phyloP scores from a whole-genome alignment of 2,329 filamentous ascomycete genomes.

The Trichoderma harzianum region DNA sequence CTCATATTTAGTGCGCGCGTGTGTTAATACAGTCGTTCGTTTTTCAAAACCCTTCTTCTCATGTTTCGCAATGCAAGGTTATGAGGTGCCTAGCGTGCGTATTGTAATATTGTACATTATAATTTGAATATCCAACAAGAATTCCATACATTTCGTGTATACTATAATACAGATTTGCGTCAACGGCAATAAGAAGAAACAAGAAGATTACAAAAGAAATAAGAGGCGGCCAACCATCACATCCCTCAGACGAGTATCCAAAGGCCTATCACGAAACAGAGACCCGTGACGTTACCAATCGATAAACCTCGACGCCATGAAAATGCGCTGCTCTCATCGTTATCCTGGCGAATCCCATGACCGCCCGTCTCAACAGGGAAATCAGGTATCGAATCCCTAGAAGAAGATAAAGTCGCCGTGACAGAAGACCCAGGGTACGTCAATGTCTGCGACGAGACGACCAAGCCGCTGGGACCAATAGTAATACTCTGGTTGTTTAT shows the following conservation, averaged over 20 bases:
- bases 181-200: background rate
- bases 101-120: background rate
- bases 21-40: background rate
- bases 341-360: constrained; percentile 17
- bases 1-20: background rate
- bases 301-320: constrained; percentile 8
- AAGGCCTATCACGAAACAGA: constrained; percentile 42
- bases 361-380: constrained; percentile 30
- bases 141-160: background rate
- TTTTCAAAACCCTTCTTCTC: background rate
- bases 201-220: background rate
- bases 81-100: background rate
- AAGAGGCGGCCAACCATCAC: background rate
- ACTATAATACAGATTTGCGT: background rate
- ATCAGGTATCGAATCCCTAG: constrained; percentile 25
- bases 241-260: constrained; percentile 27
- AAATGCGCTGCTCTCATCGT: constrained; percentile 26
- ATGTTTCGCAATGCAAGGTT: background rate
- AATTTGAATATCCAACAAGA: background rate
- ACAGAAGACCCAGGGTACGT: constrained; percentile 43
- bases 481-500: constrained; percentile 47
- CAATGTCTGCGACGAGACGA: constrained; percentile 44
- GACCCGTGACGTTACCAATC: constrained; percentile 21
- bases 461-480: constrained; percentile 47
- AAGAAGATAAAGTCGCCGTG: constrained; percentile 40